Evolutionary conservation across 129 eudicot genomes (phyloP).

Genomic region (Artemisia annua): DNA sequence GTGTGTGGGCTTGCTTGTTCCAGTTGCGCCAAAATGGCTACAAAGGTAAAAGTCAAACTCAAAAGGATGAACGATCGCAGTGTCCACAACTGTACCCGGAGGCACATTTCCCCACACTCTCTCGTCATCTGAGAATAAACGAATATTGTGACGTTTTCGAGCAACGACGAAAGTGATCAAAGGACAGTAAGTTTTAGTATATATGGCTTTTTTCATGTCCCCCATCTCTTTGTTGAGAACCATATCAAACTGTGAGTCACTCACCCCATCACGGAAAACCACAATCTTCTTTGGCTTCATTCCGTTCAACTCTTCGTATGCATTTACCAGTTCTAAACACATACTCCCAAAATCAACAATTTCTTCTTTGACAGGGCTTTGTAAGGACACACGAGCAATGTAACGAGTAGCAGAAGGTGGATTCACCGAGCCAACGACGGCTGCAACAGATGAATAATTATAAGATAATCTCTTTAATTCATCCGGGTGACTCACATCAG

Average conservation of each 20-base stretch:
- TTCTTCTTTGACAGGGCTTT: constrained; percentile 54
- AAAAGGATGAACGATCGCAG: constrained; percentile 45
- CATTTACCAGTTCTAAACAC: constrained; percentile 52
- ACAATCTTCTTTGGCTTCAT: constrained; percentile 58
- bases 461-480: constrained; percentile 32
- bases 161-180: constrained; percentile 62
- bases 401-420: constrained; percentile 67
- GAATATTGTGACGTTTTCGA: constrained; percentile 76
- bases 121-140: constrained; percentile 44
- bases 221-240: constrained; percentile 64
- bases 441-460: constrained; percentile 66
- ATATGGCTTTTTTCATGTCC: constrained; percentile 46
- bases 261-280: constrained; percentile 82
- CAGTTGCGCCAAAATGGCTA: constrained; percentile 70
- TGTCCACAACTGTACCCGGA: constrained; percentile 86
- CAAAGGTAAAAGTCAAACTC: constrained; percentile 69
- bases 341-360: constrained; percentile 55
- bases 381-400: constrained; percentile 58
- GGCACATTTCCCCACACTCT: constrained; percentile 44
- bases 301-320: constrained; percentile 45
- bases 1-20: constrained; percentile 85
- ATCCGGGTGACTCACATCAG: constrained; percentile 84
- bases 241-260: constrained; percentile 80
- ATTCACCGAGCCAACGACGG: constrained; percentile 69
- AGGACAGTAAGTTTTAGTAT: constrained; percentile 45